Evolutionary conservation across 805 yeast species (phyloP), one percentile per base, ranked within the genome.

Genomic region (Metschnikowia kofuensis): DNA sequence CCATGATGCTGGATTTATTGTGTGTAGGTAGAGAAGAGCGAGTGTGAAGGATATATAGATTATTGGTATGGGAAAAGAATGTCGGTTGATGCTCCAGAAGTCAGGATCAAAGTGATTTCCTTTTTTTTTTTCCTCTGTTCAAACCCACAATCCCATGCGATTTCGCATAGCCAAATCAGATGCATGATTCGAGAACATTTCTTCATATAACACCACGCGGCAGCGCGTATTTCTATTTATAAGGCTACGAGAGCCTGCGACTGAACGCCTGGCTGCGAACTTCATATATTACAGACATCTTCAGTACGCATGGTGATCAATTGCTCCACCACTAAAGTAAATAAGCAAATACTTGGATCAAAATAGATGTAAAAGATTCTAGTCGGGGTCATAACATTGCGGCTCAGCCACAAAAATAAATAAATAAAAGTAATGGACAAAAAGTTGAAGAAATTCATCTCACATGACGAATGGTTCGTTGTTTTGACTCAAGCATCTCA

Each of bases 1-100:
- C 73, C 90, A 84, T 85, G 11, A 6, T 16, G 7, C 26, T 27
- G 21, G 4, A 21, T 16, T 28, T 13, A 15, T 21, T 7, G 7
- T 26, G 13, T 13, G 21, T 8, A 10, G 6, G 11, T 15, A 28
- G 32, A 27, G 12, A 7, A 13, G 13, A 27, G 10, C 32, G 39
- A 37, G 29, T 12, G 39, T 16, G 14, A 21, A 21, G 21, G 4
- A 21, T 21, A 21, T 21, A 21, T 21, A 4, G 21, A 21, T 3
- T 21, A 21, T 21, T 21, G 21, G 4, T 21, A 4, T 21, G 21
- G 21, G 21, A 21, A 21, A 21, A 21, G 21, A 21, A 21, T 21
- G 21, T 21, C 21, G 21, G 21, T 34, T 13, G n/a, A 10, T 34
- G 3, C 2, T 2, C n/a, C 9, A 11, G 7, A 14, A 14, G 15